Base-by-base conservation (phyloP, 768 basidiomycete species). In the Mycena polygramma region DNA sequence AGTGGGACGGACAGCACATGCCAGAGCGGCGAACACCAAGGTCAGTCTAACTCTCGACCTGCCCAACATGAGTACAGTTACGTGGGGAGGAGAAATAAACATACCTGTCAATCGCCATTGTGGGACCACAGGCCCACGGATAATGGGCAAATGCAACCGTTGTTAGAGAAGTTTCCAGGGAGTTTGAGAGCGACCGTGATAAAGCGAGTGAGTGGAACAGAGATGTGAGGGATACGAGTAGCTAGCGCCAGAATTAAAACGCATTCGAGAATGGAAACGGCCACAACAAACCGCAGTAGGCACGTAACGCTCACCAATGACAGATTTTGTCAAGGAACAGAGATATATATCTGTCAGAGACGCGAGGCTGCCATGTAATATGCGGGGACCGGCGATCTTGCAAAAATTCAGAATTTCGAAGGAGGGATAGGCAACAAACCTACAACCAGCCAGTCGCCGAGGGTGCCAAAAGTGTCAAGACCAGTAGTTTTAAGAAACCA, bases 131-230 rank as follows among this genome's bases (percentile, higher is more conserved):
- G 69, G 87, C 82, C 93, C 93, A 94, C 0, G 93, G 96, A 80
- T 94, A 98, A 76, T 87, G 87, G 15, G 84, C 82, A 64, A 97
- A 86, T 1, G 96, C 97, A 49, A 92, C 80, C 0, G 91, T 91
- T 0, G 94, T 93, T 51, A 99, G 81, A 0, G 94, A 90, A 0
- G 96, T 96, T 77, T 99, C 98, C 35, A 97, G 81, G 15, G 96
- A 97, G 77, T 98, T 99, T 37, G 95, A 97, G 61, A 99, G 82
- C 0, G 96, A 94, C 43, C 98, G 88, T 5, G 96, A 93, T 30
- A 98, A 83, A 1, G 94, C 88, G 61, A 97, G 85, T 0, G 88
- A 89, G 80, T 99, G 89, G 82, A 98, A 99, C 77, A 97, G 89
- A 7, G 94, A 97, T 1, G 92, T 89, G 59, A 97, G 77, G 35